Conservation (phyloP, 305 asterid genomes). For the Rubia balearica region DNA sequence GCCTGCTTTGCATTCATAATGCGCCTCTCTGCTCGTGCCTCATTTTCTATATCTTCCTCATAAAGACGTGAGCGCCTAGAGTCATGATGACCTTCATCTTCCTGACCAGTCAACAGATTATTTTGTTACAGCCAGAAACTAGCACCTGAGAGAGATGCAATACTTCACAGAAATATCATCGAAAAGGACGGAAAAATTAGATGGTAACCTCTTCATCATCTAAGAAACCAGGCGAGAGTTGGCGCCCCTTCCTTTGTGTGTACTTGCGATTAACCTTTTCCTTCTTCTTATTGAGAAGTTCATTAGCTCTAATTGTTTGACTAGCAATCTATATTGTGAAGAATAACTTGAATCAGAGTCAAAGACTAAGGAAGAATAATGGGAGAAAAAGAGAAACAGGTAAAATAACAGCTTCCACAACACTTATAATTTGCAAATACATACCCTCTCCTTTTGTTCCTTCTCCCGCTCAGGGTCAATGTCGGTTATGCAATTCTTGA, state of each 20-base stretch:
- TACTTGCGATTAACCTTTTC: constrained; percentile 47
- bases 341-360: not conserved
- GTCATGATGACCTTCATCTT: constrained; percentile 82
- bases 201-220: constrained; percentile 84
- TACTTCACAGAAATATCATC: not conserved
- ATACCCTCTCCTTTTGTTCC: constrained; percentile 91
- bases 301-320: constrained; percentile 87
- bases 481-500: constrained; percentile 94
- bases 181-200: constrained; percentile 5
- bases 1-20: constrained; percentile 94
- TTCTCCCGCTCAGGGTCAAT: constrained; percentile 99
- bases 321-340: constrained; percentile 51
- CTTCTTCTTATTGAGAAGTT: constrained; percentile 52
- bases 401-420: constrained; percentile 2
- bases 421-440: not conserved
- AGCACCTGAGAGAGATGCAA: not conserved
- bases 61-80: constrained; percentile 67
- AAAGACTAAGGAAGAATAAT: constrained; percentile 1
- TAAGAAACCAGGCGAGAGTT: constrained; percentile 95
- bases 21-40: constrained; percentile 94
- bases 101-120: constrained; percentile 34
- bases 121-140: constrained; percentile 1
- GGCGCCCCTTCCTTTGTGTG: constrained; percentile 50
- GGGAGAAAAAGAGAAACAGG: constrained; percentile 12
- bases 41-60: constrained; percentile 83